These are phyloP conservation scores for Tricholoma bakamatsutake DNA, from an alignment of 768 basidiomycete genomes.

Conservation along the genomic window DNA sequence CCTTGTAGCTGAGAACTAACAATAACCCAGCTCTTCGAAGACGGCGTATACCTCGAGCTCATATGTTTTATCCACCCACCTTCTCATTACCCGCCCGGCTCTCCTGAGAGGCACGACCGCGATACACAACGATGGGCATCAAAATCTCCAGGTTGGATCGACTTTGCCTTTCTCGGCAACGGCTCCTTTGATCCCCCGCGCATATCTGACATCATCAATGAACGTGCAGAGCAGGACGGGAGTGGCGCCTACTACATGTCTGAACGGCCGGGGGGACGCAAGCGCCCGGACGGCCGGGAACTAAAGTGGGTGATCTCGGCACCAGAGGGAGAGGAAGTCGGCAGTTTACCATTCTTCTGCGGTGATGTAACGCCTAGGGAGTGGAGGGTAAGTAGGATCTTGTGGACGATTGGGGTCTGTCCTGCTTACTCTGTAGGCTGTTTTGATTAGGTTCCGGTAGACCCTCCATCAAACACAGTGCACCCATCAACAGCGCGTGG, in stretches of 20 bases:
- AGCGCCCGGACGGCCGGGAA: conserved; percentile 45
- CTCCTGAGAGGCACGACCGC: conserved; percentile 38
- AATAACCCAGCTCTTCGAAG: conserved; percentile 39
- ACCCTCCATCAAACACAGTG: conserved; percentile 37
- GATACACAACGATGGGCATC: conserved; percentile 48
- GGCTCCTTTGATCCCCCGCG: conserved; percentile 27
- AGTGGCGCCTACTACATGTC: conserved; percentile 34
- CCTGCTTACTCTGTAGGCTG: background rate
- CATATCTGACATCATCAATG: conserved; percentile 51
- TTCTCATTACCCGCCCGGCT: conserved; percentile 46
- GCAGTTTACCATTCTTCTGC: conserved; percentile 63
- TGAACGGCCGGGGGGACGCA: conserved; percentile 50
- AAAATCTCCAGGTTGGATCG: conserved; percentile 59
- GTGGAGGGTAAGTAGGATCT: conserved; percentile 42
- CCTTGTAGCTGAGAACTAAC: background rate
- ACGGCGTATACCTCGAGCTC: conserved; percentile 63
- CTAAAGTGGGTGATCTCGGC: conserved; percentile 55
- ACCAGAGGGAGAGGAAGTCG: conserved; percentile 23
- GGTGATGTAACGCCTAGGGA: conserved; percentile 61
- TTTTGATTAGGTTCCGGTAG: conserved; percentile 39
- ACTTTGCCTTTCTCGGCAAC: conserved; percentile 58
- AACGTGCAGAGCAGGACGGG: conserved; percentile 34
- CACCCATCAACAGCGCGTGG: conserved; percentile 49
- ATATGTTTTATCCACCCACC: conserved; percentile 57
- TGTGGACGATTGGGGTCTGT: background rate